Base-by-base conservation (phyloP, 768 basidiomycete species). In the Termitomyces sp. region DNA sequence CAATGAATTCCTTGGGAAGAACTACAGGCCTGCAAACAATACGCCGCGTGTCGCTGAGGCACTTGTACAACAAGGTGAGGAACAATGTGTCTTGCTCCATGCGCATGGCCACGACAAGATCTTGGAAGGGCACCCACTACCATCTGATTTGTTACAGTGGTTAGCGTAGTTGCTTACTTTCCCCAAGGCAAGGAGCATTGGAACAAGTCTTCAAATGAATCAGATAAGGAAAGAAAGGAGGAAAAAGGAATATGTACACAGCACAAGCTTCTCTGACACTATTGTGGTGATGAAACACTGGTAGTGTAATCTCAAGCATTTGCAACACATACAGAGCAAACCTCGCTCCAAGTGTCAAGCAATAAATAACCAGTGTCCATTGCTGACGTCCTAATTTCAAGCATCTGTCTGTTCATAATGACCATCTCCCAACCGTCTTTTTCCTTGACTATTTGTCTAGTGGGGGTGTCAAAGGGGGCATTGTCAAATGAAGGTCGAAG, bases 231-330 rank as follows among this genome's bases (percentile, higher is more conserved):
- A 9, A 13, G 29, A 14, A 0, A n/a, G 16, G 13, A 39, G 32
- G 8, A 31, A n/a, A 26, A 12, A 10, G 4, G 26, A 12, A n/a
- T 3, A 76, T 84, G 51, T 63, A 92, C 90, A 90, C 76, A 0
- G 86, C 85, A 67, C 78, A 85, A 0, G 88, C 88, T 66, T 93
- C 91, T 22, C 90, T 69, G 0, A 94, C 91, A 1, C 91, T 90
- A 55, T 93, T 90, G 61, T 93, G 90, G 71, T 91, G 91, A 67
- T 86, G 87, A 65, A 92, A 93, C 43, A 79, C 72, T 0, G 88
- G 89, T 1, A 93, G 71, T 2, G 87, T 80, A 3, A 92, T 79
- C 64, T 90, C 87, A 3, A 94, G 75, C 10, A 79, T 81, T 64
- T 88, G 88, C 26, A 82, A 67, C 2, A 93, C 72, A 64, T 41